phyloP scores from a whole-genome alignment of 305 asterid species.

The Striga hermonthica region DNA sequence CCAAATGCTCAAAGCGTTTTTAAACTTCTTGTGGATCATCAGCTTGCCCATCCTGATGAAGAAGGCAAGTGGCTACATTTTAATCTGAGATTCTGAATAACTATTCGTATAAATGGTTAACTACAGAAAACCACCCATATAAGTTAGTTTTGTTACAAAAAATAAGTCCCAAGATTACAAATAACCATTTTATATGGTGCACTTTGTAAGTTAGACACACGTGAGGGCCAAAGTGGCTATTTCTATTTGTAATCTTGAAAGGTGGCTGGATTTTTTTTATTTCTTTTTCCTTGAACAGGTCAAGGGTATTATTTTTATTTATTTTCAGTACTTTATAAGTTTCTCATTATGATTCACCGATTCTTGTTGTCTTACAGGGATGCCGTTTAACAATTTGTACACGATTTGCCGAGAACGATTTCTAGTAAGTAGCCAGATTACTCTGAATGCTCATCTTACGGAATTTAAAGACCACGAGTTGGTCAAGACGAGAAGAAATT shows the following conservation, averaged over 20 bases:
- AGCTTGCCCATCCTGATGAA: conserved; percentile 72
- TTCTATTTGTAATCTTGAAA: background rate
- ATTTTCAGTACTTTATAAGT: background rate
- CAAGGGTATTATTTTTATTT: too few species aligned
- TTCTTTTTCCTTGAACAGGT: too few species aligned
- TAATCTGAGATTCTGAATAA: background rate
- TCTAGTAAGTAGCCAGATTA: conserved; percentile 82
- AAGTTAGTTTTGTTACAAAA: background rate
- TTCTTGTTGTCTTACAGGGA: conserved; percentile 46
- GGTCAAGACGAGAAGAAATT: conserved; percentile 69
- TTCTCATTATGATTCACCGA: background rate
- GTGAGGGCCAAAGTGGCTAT: background rate
- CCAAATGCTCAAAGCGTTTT: conserved; percentile 90
- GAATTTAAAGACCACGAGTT: conserved; percentile 93
- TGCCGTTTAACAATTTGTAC: conserved; percentile 65
- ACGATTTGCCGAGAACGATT: conserved; percentile 67
- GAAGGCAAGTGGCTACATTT: conserved; percentile 59
- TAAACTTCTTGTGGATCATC: conserved; percentile 75
- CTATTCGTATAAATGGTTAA: background rate
- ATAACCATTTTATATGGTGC: background rate
- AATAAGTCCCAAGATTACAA: background rate
- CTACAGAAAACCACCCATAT: background rate
- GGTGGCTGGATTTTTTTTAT: too few species aligned
- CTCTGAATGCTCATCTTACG: conserved; percentile 83
- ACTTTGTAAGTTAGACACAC: background rate